Conservation (phyloP, 768 basidiomycete species). For the Phlegmacium glaucopus region DNA sequence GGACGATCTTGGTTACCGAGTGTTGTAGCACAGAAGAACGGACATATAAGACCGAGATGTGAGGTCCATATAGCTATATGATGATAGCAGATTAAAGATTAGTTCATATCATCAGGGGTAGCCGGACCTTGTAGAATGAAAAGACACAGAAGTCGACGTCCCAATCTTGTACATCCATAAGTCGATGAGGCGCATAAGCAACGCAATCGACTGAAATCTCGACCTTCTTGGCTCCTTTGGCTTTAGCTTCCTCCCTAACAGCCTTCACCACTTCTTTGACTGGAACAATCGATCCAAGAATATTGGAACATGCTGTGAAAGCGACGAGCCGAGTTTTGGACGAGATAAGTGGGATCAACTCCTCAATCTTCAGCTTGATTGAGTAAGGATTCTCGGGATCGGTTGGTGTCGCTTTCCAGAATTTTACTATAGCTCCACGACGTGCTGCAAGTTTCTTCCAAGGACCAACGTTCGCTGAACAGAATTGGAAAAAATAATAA, state of each 20-base stretch:
- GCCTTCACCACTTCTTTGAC: slow-evolving; percentile 54
- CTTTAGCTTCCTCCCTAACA: slow-evolving; percentile 44
- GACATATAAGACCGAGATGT: slow-evolving; percentile 64
- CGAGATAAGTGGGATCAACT: slow-evolving; percentile 60
- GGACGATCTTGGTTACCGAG: slow-evolving; percentile 57
- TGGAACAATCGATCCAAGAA: slow-evolving; percentile 64
- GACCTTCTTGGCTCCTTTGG: slow-evolving; percentile 53
- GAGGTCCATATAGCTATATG: slow-evolving; percentile 81
- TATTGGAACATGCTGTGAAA: slow-evolving; percentile 72
- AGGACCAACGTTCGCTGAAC: slow-evolving; percentile 64
- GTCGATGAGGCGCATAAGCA: slow-evolving; percentile 69
- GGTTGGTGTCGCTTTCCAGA: slow-evolving; percentile 47
- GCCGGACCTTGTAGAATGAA: slow-evolving; percentile 68
- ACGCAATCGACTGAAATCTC: slow-evolving; percentile 77
- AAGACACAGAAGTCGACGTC: slow-evolving; percentile 73
- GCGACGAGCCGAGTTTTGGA: slow-evolving; percentile 69
- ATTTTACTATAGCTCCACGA: slow-evolving; percentile 47
- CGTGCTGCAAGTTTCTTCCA: slow-evolving; percentile 75
- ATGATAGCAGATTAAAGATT: too few species aligned
- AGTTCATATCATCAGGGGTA: too few species aligned
- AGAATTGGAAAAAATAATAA: slow-evolving; percentile 1
- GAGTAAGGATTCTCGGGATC: slow-evolving; percentile 64
- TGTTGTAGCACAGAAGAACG: slow-evolving; percentile 42
- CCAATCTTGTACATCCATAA: slow-evolving; percentile 71
- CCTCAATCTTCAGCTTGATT: slow-evolving; percentile 46